phyloP scores from a whole-genome alignment of 2,329 filamentous ascomycete genomes.

The Akanthomyces uredinophilus region DNA sequence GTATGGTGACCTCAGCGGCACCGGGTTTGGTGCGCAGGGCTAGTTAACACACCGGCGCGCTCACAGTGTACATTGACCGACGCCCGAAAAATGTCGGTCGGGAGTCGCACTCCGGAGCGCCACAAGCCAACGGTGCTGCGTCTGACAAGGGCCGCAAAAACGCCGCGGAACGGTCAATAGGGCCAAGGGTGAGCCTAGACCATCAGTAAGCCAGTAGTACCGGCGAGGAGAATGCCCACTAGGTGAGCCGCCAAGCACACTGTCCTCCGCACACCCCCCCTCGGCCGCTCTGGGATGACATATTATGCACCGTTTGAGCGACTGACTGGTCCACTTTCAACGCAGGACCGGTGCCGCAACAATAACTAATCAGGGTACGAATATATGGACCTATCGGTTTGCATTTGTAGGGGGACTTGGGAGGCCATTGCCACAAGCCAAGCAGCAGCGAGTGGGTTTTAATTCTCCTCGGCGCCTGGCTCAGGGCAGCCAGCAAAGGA shows the following conservation, averaged over 20 bases:
- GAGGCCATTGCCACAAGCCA: neutral
- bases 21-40: neutral
- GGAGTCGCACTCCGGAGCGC: constrained; percentile 15
- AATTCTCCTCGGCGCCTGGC: neutral
- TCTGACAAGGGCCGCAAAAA: constrained; percentile 11
- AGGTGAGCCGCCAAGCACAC: no score
- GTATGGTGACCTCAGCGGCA: constrained; percentile 12
- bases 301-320: constrained; percentile 7
- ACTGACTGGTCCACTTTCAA: constrained; percentile 1
- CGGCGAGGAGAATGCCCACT: neutral
- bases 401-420: no score
- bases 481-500: neutral
- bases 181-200: neutral
- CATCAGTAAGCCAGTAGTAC: neutral
- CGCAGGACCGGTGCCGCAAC: neutral
- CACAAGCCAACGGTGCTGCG: constrained; percentile 17
- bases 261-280: neutral
- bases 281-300: neutral
- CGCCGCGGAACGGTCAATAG: constrained; percentile 8
- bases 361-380: constrained; percentile 10
- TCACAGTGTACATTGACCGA: neutral
- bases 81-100: constrained; percentile 16
- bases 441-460: neutral
- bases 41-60: neutral
- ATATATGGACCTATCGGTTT: no score